Evolutionary conservation across 805 yeast species (phyloP), one percentile per base, ranked within the genome.

Genomic region (Metschnikowia continentalis): DNA sequence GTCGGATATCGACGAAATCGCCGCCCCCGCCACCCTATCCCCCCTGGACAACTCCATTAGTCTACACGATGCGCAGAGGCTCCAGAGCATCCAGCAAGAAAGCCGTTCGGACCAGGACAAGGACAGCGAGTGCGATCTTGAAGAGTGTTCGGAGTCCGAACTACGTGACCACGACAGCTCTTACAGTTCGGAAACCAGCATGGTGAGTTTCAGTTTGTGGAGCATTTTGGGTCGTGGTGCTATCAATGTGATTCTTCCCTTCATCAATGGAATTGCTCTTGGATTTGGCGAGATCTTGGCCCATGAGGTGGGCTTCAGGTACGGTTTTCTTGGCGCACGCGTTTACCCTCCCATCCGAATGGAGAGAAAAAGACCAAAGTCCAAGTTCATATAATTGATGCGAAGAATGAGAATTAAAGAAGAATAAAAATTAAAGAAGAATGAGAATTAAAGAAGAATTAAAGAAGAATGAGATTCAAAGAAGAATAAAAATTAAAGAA

Each of bases 201-300:
- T 52, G 11, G 23, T 53, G 35, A 32, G 56, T 6, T 61, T 61
- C 47, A 61, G 62, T 62, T 63, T 71, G 6, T 72, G 76, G 74
- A 64, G 64, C 5, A 68, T 79, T 36, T 41, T 78, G 23, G 67
- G 72, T 38, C 74, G 77, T n/a, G 70, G 86, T 20, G 78, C 90
- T 2, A 82, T 92, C 55, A 92, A 92, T 59, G 69, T 92, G 58
- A 64, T 90, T 1, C 70, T 92, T 42, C 98, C 98, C 2, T 90
- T 92, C 61, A 75, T 92, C 58, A 92, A 92, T 61, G 98, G 98
- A 7, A 74, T 92, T 69, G 91, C 91, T 96, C 78, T 92, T 46
- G 98, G 98, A 0, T 90, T 92, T 65, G 98, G 98, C 1, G 98
- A 92, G 71, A 83, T 92, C 19, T 72, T 89, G 52, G 98, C 98